A percentile compares a stretch with the other conserved stretches of the same genome.
Evolutionary conservation across 495 filamentous ascomycete species (phyloP).

Genomic region (Articulospora tetracladia): DNA sequence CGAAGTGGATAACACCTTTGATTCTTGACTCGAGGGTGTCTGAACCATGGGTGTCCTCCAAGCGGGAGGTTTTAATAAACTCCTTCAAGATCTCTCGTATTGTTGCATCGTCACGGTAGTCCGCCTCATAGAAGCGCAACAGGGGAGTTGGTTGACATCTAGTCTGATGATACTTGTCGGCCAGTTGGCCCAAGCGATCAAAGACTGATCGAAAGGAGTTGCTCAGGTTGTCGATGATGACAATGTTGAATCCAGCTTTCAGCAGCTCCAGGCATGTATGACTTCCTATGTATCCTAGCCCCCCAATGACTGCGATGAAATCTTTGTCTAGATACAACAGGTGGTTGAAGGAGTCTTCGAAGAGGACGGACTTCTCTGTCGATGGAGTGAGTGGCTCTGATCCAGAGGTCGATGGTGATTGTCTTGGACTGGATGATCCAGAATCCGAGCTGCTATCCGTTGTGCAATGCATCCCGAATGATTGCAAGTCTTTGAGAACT

Average conservation of each 20-base stretch:
- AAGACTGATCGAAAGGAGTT: conserved; percentile 54
- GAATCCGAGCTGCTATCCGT: not conserved
- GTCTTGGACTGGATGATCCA: not conserved
- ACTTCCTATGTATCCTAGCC: conserved; percentile 62
- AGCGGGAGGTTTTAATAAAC: not conserved
- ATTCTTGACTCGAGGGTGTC: conserved; percentile 30
- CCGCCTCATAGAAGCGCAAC: conserved; percentile 51
- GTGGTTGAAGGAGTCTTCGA: not conserved
- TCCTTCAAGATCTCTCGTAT: conserved; percentile 18
- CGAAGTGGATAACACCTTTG: conserved; percentile 60
- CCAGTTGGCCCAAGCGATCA: conserved; percentile 46
- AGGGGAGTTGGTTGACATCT: conserved; percentile 37
- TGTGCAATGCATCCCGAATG: not conserved
- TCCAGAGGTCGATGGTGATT: not conserved
- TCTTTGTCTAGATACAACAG: not conserved
- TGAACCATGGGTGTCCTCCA: not conserved
- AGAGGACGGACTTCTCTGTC: not conserved
- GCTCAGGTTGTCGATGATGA: conserved; percentile 61
- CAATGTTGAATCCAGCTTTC: conserved; percentile 57
- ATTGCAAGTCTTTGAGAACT: too few relatives aligned
- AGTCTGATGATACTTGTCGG: conserved; percentile 40
- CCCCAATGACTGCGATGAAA: conserved; percentile 59
- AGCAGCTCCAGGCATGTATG: conserved; percentile 61
- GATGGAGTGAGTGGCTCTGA: not conserved
- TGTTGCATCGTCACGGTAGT: conserved; percentile 49